phyloP scores from a whole-genome alignment of 495 filamentous ascomycete species.

The Daldinia vernicosa region DNA sequence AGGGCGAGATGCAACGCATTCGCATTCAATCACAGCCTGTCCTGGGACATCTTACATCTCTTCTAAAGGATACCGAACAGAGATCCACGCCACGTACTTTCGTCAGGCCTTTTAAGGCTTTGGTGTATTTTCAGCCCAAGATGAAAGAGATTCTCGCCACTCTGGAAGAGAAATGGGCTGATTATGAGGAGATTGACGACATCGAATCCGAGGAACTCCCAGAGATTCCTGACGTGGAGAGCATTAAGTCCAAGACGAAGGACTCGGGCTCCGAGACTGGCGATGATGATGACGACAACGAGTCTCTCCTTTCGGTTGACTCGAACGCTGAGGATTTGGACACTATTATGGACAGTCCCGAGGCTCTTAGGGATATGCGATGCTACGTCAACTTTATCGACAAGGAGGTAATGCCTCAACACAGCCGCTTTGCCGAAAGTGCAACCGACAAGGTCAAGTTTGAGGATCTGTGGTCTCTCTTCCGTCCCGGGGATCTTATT shows the following conservation, averaged over 20 bases:
- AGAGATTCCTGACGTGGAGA: constrained; percentile 30
- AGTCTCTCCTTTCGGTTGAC: constrained; percentile 39
- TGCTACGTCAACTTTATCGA: constrained; percentile 52
- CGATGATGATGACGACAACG: constrained; percentile 34
- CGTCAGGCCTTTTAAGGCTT: constrained; percentile 50
- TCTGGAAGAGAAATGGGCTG: constrained; percentile 52
- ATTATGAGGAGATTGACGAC: constrained; percentile 45
- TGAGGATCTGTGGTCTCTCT: constrained; percentile 52
- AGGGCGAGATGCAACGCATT: constrained; percentile 48
- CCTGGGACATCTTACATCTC: constrained; percentile 43
- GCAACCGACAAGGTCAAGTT: constrained; percentile 42
- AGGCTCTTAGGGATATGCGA: constrained; percentile 47
- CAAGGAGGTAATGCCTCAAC: constrained; percentile 48
- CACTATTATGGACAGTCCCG: constrained; percentile 43
- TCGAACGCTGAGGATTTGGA: constrained; percentile 45
- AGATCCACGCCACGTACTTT: constrained; percentile 47
- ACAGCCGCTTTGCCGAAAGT: constrained; percentile 38
- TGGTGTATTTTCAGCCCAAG: constrained; percentile 51
- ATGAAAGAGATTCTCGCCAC: constrained; percentile 48
- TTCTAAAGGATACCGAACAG: constrained; percentile 37
- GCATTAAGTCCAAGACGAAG: constrained; percentile 31
- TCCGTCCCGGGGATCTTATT: constrained; percentile 49
- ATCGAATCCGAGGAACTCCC: constrained; percentile 22
- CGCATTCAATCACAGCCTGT: constrained; percentile 53
- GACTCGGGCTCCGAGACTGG: constrained; percentile 8